Evolutionary conservation across 2,329 filamentous ascomycete genomes (phyloP).

Genomic region (Cercospora brassicicola): DNA sequence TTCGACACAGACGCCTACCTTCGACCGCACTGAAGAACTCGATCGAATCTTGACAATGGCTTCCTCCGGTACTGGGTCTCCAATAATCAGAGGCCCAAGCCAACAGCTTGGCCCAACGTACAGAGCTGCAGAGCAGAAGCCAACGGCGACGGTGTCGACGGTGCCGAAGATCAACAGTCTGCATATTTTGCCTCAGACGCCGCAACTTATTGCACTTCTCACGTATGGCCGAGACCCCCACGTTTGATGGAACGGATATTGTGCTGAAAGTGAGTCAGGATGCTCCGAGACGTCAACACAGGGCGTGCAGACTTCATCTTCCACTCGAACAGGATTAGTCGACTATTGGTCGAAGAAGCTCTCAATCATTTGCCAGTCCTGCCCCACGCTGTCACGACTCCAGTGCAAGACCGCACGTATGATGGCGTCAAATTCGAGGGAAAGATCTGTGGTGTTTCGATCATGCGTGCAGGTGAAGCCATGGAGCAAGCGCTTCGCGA

Average conservation of each 20-base stretch:
- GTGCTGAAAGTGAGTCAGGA: conserved; percentile 56
- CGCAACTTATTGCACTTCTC: conserved; percentile 92
- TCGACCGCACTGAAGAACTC: neutral
- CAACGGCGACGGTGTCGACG: conserved; percentile 71
- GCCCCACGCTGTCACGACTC: conserved; percentile 84
- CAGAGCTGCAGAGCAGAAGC: conserved; percentile 72
- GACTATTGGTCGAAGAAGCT: conserved; percentile 92
- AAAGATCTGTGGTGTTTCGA: conserved; percentile 97
- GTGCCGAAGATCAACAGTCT: conserved; percentile 81
- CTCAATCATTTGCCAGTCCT: conserved; percentile 94
- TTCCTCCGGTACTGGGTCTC: conserved; percentile 18
- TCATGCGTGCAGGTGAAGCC: conserved; percentile 96
- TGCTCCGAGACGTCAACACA: conserved; percentile 90
- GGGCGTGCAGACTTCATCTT: conserved; percentile 97
- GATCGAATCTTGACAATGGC: neutral
- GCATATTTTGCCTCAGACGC: conserved; percentile 85
- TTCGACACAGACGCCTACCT: neutral
- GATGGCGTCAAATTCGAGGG: conserved; percentile 92
- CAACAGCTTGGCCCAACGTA: conserved; percentile 79
- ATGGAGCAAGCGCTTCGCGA: conserved; percentile 98
- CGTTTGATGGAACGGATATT: neutral
- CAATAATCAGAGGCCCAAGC: conserved; percentile 43
- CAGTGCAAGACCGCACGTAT: conserved; percentile 77
- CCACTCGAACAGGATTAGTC: conserved; percentile 97
- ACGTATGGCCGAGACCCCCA: conserved; percentile 66